Evolutionary conservation across 2,329 filamentous ascomycete species (phyloP).

Genomic region (Fusarium torulosum): DNA sequence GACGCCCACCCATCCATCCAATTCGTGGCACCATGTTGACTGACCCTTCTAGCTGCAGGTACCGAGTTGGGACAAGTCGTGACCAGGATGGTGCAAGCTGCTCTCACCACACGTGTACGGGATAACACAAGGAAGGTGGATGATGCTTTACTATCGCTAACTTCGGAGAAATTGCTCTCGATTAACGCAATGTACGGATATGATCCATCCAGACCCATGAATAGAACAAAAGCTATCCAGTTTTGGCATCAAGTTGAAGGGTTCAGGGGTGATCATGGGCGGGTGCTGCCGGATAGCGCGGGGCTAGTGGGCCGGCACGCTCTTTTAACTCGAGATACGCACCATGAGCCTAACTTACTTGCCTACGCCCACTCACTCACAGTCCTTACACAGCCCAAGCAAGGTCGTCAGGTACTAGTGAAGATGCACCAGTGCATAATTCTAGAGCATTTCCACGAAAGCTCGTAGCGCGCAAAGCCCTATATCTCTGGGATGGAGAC

Average conservation of each 20-base stretch:
- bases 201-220: not conserved
- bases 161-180: not conserved
- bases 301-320: slow-evolving; percentile 35
- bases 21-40: slow-evolving; percentile 34
- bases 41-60: slow-evolving; percentile 40
- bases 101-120: slow-evolving; percentile 13
- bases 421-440: slow-evolving; percentile 28
- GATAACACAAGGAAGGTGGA: not conserved
- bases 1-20: slow-evolving; percentile 21
- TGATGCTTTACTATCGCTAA: not conserved
- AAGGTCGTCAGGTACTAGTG: slow-evolving; percentile 20
- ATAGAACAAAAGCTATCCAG: slow-evolving; percentile 14
- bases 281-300: slow-evolving; percentile 46
- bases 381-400: not conserved
- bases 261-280: slow-evolving; percentile 41
- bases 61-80: slow-evolving; percentile 42
- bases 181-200: not conserved
- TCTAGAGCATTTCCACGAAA: slow-evolving; percentile 20
- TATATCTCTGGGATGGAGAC: slow-evolving; percentile 3
- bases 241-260: slow-evolving; percentile 31
- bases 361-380: not conserved
- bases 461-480: slow-evolving; percentile 5
- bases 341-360: slow-evolving; percentile 15
- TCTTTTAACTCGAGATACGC: slow-evolving; percentile 22
- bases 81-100: slow-evolving; percentile 27